Percentiles rank a stretch among this genome's conserved stretches.
phyloP scores from a whole-genome alignment of 1,284 basidiomycete species.

The Cutaneotrichosporon sp. region DNA sequence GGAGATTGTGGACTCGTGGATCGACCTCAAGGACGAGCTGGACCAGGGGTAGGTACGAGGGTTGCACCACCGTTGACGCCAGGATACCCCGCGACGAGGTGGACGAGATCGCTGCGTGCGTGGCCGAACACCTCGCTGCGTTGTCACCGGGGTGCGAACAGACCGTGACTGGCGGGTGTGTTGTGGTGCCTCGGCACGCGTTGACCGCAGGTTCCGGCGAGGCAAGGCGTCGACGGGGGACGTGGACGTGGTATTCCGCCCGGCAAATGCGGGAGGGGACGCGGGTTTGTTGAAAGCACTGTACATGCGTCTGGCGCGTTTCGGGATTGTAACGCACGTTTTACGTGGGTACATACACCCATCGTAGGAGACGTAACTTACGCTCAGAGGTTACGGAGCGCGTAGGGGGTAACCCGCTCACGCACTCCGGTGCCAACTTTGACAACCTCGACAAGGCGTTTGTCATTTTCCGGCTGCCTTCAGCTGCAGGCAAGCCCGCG shows the following conservation, averaged over 20 bases:
- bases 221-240: conserved; percentile 43
- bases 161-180: conserved; percentile 43
- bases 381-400: conserved; percentile 30
- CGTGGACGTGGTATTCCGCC: conserved; percentile 46
- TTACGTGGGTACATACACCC: conserved; percentile 30
- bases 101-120: conserved; percentile 36
- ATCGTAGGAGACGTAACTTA: no score
- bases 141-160: conserved; percentile 37
- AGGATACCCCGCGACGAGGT: conserved; percentile 45
- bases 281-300: conserved; percentile 31
- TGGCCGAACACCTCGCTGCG: conserved; percentile 37
- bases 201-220: conserved; percentile 34
- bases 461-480: conserved; percentile 35
- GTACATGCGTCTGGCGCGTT: conserved; percentile 27
- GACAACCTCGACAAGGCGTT: conserved; percentile 49
- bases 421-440: conserved; percentile 42
- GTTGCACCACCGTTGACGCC: not conserved
- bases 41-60: conserved; percentile 36
- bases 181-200: not conserved
- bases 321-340: conserved; percentile 45
- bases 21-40: conserved; percentile 38
- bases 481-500: not conserved
- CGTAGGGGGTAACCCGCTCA: conserved; percentile 18
- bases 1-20: conserved; percentile 46
- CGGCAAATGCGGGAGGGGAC: conserved; percentile 24